A percentile compares a stretch with the other conserved stretches of the same genome.
Evolutionary conservation across 768 basidiomycete species (phyloP).

Genomic region (Amanita brunnescens): DNA sequence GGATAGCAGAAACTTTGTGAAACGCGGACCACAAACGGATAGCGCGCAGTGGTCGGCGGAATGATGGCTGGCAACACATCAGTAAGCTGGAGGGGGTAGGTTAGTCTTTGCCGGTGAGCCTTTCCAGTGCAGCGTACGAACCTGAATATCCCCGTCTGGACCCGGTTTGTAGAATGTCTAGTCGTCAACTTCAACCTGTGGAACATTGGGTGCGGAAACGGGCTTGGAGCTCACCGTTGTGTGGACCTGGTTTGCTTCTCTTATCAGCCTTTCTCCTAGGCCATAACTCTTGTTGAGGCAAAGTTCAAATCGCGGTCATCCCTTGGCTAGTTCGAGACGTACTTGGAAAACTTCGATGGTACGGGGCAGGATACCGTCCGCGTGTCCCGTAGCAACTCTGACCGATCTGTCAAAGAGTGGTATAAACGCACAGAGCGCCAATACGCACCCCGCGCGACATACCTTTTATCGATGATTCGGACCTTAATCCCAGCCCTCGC

Average conservation of each 20-base stretch:
- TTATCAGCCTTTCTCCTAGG: constrained; percentile 41
- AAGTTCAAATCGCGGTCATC: too few relatives aligned
- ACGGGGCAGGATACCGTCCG: constrained; percentile 51
- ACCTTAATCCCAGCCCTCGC: constrained; percentile 48
- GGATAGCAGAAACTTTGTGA: not conserved
- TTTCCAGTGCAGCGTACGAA: constrained; percentile 16
- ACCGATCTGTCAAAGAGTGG: constrained; percentile 25
- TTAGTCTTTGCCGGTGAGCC: not conserved
- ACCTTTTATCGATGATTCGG: constrained; percentile 54
- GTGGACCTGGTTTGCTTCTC: constrained; percentile 61
- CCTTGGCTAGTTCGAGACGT: not conserved
- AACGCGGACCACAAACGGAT: constrained; percentile 53
- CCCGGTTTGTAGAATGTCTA: constrained; percentile 74
- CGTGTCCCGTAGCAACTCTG: constrained; percentile 45
- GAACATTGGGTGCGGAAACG: constrained; percentile 3
- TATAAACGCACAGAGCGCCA: not conserved
- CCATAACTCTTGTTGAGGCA: constrained; percentile 56
- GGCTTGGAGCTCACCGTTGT: constrained; percentile 40
- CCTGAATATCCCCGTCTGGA: constrained; percentile 53
- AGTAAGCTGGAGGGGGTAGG: constrained; percentile 34
- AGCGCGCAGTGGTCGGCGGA: constrained; percentile 50
- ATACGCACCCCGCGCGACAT: constrained; percentile 1
- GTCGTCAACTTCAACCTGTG: not conserved
- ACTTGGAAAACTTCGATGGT: constrained; percentile 50
- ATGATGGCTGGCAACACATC: constrained; percentile 56